Evolutionary conservation across 2,329 filamentous ascomycete species (phyloP).

Genomic region (Diaporthe vaccinii): DNA sequence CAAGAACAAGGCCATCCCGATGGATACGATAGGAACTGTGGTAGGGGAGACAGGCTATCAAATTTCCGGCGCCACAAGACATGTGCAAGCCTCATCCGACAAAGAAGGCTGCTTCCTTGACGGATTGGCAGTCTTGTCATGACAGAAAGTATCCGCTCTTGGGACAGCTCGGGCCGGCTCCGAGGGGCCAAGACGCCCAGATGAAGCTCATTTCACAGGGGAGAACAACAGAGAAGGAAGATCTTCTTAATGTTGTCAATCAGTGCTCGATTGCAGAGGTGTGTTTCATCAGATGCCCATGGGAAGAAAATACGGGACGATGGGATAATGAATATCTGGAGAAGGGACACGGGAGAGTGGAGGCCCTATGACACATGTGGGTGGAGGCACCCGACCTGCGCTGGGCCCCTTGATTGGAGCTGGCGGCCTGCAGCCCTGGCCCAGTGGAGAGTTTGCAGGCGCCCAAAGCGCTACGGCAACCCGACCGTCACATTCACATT

Average conservation of each 20-base stretch:
- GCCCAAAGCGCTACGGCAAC: conserved; percentile 23
- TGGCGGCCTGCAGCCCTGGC: conserved; percentile 2
- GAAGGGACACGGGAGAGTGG: neutral
- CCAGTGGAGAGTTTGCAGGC: conserved; percentile 14
- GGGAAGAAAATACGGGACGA: neutral
- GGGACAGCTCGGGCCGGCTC: neutral
- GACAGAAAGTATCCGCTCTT: neutral
- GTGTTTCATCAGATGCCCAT: conserved; percentile 13
- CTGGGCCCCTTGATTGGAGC: conserved; percentile 14
- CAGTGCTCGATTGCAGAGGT: neutral
- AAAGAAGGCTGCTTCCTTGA: neutral
- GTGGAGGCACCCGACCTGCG: conserved; percentile 3
- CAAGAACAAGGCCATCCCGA: neutral
- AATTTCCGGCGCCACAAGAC: neutral
- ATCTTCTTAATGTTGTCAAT: neutral
- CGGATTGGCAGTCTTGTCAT: neutral
- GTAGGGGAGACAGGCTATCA: neutral
- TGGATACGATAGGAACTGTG: neutral
- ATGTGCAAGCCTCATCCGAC: neutral
- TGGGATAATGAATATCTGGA: conserved; percentile 28
- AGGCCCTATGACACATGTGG: conserved; percentile 21
- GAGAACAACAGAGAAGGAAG: neutral
- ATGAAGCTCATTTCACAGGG: neutral
- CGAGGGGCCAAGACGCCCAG: neutral
- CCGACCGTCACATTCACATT: conserved; percentile 16